Percentiles rank a stretch among this genome's conserved stretches.
Evolutionary conservation across 2,329 filamentous ascomycete genomes (phyloP).

Genomic region (Amauroascus verrucosus): DNA sequence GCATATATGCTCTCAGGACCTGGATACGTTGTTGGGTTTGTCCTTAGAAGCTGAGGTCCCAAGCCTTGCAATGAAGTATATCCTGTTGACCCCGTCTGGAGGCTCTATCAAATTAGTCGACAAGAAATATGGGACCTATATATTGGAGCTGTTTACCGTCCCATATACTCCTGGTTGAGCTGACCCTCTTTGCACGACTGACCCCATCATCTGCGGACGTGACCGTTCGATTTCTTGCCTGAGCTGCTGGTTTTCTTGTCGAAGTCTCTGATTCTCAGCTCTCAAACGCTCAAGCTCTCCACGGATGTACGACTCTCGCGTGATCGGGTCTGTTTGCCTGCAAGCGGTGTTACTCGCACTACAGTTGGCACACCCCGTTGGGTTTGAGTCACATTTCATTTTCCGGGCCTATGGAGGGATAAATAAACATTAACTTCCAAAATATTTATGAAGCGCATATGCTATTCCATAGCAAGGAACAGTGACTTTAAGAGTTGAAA

Average conservation of each 20-base stretch:
- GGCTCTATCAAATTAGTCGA: background rate
- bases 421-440: background rate
- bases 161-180: background rate
- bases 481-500: background rate
- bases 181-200: background rate
- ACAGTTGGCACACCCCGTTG: conserved; percentile 19
- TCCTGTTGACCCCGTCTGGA: background rate
- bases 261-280: conserved; percentile 10
- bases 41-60: background rate
- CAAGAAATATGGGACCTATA: background rate
- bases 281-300: conserved; percentile 16
- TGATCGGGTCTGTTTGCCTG: conserved; percentile 21
- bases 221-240: conserved; percentile 2
- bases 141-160: background rate
- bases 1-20: background rate
- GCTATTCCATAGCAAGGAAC: background rate
- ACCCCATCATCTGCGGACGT: background rate
- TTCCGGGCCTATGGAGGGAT: conserved; percentile 17
- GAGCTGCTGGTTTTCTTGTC: conserved; percentile 14
- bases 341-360: conserved; percentile 14
- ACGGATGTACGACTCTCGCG: conserved; percentile 17
- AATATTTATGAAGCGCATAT: background rate
- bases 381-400: conserved; percentile 20
- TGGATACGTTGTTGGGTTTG: background rate
- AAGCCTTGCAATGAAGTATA: conserved; percentile 4